Percentiles rank a stretch among this genome's conserved stretches.
These are phyloP conservation scores for Trichosporon sp. DNA, from an alignment of 1,284 basidiomycete species.

Conservation along the genomic window DNA sequence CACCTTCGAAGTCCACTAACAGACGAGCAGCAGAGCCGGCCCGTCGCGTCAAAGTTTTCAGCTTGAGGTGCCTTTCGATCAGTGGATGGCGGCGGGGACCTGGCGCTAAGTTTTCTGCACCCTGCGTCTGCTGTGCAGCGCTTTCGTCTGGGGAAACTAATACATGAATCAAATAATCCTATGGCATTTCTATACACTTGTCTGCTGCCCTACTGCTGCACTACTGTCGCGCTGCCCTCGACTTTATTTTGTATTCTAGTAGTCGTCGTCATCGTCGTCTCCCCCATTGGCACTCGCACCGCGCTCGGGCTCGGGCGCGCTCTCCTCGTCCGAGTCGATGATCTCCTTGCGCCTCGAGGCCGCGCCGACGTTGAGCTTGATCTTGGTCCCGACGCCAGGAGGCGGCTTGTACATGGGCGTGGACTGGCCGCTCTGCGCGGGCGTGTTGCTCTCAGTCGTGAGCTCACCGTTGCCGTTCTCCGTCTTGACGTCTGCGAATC, in stretches of 20 bases:
- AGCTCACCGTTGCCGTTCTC: conserved; percentile 21
- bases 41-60: too few relatives aligned
- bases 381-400: conserved; percentile 39
- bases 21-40: too few relatives aligned
- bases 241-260: conserved; percentile 2
- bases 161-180: conserved; percentile 1
- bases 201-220: neutral
- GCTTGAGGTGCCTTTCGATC: too few relatives aligned
- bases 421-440: conserved; percentile 45
- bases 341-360: conserved; percentile 31
- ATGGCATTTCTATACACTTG: conserved; percentile 19
- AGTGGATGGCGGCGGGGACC: too few relatives aligned
- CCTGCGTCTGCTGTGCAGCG: too few relatives aligned
- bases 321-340: conserved; percentile 32
- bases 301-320: conserved; percentile 27
- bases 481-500: conserved; percentile 23
- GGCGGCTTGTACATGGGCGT: conserved; percentile 54
- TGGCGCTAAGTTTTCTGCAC: too few relatives aligned
- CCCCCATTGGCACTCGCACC: conserved; percentile 30
- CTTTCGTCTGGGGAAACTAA: neutral
- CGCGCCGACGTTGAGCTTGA: conserved; percentile 47
- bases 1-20: too few relatives aligned
- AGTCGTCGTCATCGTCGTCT: conserved; percentile 33
- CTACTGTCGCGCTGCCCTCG: too few relatives aligned
- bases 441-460: conserved; percentile 32